Evolutionary conservation across 257 asterid genomes (phyloP).

Genomic region (Solanum sitiens): DNA sequence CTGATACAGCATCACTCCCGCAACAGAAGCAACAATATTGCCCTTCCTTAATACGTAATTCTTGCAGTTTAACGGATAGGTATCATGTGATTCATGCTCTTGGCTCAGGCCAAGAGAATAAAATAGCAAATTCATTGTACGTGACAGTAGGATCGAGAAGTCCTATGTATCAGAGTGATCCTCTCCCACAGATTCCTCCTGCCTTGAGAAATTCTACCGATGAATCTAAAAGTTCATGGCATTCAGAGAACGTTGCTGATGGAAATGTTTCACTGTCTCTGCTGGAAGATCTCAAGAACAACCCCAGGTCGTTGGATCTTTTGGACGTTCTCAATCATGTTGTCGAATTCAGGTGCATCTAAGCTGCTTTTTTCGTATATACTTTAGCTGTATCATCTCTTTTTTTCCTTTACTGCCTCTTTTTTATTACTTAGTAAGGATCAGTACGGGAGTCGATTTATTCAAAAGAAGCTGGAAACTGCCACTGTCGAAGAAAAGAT

Average conservation of each 20-base stretch:
- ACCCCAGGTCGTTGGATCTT: slow-evolving; percentile 52
- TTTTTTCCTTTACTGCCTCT: neutral
- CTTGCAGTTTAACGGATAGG: slow-evolving; percentile 23
- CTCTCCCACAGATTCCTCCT: slow-evolving; percentile 17
- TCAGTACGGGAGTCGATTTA: slow-evolving; percentile 86
- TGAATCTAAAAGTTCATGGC: slow-evolving; percentile 26
- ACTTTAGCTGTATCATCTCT: neutral
- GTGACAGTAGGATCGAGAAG: slow-evolving; percentile 25
- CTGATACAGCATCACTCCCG: slow-evolving; percentile 42
- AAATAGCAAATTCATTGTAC: slow-evolving; percentile 12
- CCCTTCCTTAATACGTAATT: slow-evolving; percentile 19
- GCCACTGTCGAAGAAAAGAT: slow-evolving; percentile 63
- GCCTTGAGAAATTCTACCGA: slow-evolving; percentile 20
- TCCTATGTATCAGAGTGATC: slow-evolving; percentile 31
- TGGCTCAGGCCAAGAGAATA: slow-evolving; percentile 22
- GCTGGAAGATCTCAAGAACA: slow-evolving; percentile 58
- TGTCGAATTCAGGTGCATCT: slow-evolving; percentile 65
- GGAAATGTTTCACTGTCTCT: slow-evolving; percentile 33
- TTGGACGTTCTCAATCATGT: slow-evolving; percentile 52
- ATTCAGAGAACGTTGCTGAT: slow-evolving; percentile 32
- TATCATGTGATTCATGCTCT: slow-evolving; percentile 24
- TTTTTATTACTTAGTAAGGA: slow-evolving; percentile 47
- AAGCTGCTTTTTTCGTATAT: neutral
- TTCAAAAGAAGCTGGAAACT: slow-evolving; percentile 87
- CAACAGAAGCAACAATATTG: slow-evolving; percentile 51